Base-by-base conservation (phyloP, 768 basidiomycete genomes). In the Tephrocybe sp. region DNA sequence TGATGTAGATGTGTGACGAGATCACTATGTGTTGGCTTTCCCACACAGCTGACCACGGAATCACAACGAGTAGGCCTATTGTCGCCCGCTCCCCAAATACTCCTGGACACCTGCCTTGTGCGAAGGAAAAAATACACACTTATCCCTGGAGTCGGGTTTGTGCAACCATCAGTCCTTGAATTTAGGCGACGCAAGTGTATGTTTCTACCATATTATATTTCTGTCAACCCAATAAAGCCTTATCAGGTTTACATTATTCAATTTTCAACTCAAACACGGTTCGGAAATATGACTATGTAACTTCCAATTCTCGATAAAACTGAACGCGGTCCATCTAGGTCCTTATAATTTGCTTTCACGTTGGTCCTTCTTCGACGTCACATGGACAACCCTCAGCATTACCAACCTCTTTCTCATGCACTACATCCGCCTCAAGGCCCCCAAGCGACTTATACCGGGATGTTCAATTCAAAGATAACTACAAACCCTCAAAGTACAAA, bases 331-430 rank as follows among this genome's bases (percentile, higher is more conserved):
- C 32, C 25, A 45, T 51, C 10, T 45, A 53, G 58, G 51, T 44
- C 48, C 24, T 15, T 30, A 17, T 23, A 18, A n/a, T 20, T 26
- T 21, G 7, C 23, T 28, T 20, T 45, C 28, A 20, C 26, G 32
- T 34, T 23, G 18, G 25, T 34, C 33, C 23, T 28, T 28, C 23
- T 23, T 30, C 34, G 18, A 23, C 41, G 37, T 23, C 4, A 20
- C 33, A 81, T 81, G 79, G 77, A 88, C 69, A 87, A 87, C 65
- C 85, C 86, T 49, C 86, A 89, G 65, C 85, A 86, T 56, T 88
- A 90, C 70, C 87, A 88, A 55, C 85, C 88, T 23, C 77, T 90
- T 59, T 90, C 88, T 49, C 85, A 88, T 73, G 88, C 88, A 37
- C 75, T 90, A 33, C 74, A 86, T 65, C 84, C 83, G 0, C 85